Percentiles rank a stretch among this genome's conserved stretches.
Evolutionary conservation across 2,329 filamentous ascomycete species (phyloP).

Genomic region (Fusarium brevicatenulatum): DNA sequence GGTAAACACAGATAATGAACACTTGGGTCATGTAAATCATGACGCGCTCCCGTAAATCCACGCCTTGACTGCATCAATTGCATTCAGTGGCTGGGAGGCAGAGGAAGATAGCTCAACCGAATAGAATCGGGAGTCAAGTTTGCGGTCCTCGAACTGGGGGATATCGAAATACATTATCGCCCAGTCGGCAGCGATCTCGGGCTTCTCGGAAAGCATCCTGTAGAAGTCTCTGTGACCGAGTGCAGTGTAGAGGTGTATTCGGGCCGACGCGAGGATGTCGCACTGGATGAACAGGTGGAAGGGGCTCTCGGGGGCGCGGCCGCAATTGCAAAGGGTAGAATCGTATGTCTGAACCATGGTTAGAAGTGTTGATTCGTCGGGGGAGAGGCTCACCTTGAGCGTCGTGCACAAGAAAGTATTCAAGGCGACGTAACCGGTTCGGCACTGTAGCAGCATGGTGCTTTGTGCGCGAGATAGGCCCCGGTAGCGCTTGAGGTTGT

Average conservation of each 20-base stretch:
- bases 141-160: background rate
- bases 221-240: background rate
- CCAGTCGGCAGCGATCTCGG: background rate
- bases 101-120: background rate
- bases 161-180: background rate
- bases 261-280: background rate
- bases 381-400: background rate
- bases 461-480: background rate
- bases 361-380: background rate
- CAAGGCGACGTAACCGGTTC: background rate
- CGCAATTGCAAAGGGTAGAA: background rate
- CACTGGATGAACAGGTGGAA: background rate
- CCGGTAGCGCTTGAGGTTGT: background rate
- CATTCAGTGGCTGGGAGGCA: background rate
- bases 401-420: background rate
- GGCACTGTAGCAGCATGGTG: background rate
- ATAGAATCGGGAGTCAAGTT: background rate
- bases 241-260: background rate
- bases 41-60: background rate
- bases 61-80: background rate
- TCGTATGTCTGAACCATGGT: background rate
- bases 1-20: background rate
- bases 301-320: background rate
- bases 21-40: background rate
- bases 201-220: background rate